These are phyloP conservation scores for Curvularia verruculosa DNA, from an alignment of 2,329 filamentous ascomycete genomes.

Conservation along the genomic window DNA sequence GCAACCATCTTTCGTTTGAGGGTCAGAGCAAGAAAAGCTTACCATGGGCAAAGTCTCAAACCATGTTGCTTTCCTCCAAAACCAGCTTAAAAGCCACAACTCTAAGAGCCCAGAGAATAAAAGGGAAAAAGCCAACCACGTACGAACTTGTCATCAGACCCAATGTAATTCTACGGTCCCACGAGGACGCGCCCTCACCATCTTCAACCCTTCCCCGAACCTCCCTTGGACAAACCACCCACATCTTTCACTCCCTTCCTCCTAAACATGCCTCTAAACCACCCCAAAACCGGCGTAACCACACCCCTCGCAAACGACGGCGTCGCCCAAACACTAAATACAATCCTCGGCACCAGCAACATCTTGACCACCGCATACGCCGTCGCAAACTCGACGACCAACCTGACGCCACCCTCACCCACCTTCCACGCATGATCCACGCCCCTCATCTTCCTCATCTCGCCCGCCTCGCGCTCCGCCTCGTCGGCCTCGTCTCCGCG, in stretches of 20 bases:
- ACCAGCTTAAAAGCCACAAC: too few species aligned
- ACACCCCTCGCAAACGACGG: slow-evolving; percentile 78
- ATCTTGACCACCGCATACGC: slow-evolving; percentile 92
- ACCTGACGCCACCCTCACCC: slow-evolving; percentile 56
- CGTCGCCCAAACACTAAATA: slow-evolving; percentile 83
- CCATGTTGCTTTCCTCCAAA: too few species aligned
- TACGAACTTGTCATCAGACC: too few species aligned
- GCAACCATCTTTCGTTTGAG: too few species aligned
- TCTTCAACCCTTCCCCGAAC: slow-evolving; percentile 15
- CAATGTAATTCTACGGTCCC: neutral
- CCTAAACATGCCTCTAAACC: slow-evolving; percentile 49
- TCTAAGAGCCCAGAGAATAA: too few species aligned
- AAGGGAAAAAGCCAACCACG: slow-evolving; percentile 4
- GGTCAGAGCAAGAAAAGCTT: neutral
- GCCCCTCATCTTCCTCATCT: slow-evolving; percentile 27
- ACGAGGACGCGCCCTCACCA: neutral
- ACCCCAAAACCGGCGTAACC: slow-evolving; percentile 36
- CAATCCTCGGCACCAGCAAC: slow-evolving; percentile 76
- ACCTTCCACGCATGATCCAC: slow-evolving; percentile 48
- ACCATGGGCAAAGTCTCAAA: too few species aligned
- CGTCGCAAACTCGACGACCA: slow-evolving; percentile 75
- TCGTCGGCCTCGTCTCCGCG: slow-evolving; percentile 58
- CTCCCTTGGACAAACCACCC: slow-evolving; percentile 36
- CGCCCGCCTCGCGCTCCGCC: slow-evolving; percentile 38
- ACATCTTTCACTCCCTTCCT: slow-evolving; percentile 34